A percentile compares a stretch with the other conserved stretches of the same genome.
These are phyloP conservation scores for Ambrosia trifida DNA, from an alignment of 129 eudicot genomes.

Conservation along the genomic window DNA sequence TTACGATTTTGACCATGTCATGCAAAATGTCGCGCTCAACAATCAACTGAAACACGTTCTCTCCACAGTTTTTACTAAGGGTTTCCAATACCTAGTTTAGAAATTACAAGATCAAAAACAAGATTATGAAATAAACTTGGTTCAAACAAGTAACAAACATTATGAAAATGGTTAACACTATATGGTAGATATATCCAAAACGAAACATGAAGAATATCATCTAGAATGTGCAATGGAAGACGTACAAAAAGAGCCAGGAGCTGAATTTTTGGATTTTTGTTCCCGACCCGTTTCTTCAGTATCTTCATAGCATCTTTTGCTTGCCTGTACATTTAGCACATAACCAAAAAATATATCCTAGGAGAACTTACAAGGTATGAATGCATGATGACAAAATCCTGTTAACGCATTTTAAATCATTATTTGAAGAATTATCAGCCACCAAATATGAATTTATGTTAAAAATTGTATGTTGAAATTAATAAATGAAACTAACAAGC, in stretches of 20 bases:
- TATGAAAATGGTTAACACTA: neutral
- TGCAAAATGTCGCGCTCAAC: conserved; percentile 87
- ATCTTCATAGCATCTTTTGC: conserved; percentile 80
- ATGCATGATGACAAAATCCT: too few relatives aligned
- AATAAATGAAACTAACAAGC: too few relatives aligned
- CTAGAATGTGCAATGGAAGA: conserved; percentile 16
- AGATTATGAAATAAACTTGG: neutral
- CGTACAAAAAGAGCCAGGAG: conserved; percentile 82
- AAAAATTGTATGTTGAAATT: too few relatives aligned
- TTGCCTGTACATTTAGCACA: conserved; percentile 56
- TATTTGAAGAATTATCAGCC: too few relatives aligned
- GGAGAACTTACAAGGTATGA: neutral
- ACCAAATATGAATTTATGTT: too few relatives aligned
- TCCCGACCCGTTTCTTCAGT: conserved; percentile 76
- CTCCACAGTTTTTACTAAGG: conserved; percentile 86
- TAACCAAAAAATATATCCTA: neutral
- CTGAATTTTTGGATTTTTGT: conserved; percentile 84
- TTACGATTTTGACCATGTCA: conserved; percentile 95
- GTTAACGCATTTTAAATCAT: too few relatives aligned
- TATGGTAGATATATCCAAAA: neutral
- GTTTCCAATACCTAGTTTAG: conserved; percentile 84
- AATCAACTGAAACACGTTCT: conserved; percentile 64
- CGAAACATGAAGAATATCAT: conserved; percentile 6
- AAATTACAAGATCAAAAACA: neutral
- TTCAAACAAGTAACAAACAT: conserved; percentile 14